These are phyloP conservation scores for Dorcoceras hygrometricum DNA, from an alignment of 257 asterid genomes.

Conservation along the genomic window DNA sequence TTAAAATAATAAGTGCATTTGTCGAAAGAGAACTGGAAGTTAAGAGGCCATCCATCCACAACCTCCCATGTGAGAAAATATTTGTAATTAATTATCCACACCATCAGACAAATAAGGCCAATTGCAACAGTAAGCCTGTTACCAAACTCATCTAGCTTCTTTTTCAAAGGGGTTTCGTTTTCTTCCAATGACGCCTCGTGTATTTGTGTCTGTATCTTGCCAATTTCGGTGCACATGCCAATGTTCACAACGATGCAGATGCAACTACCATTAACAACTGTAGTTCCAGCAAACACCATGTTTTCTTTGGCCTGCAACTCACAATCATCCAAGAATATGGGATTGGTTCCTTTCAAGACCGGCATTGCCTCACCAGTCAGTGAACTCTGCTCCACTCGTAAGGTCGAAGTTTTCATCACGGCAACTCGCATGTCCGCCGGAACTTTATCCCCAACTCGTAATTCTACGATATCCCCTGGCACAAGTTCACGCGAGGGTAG, in stretches of 20 bases:
- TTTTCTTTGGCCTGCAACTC: conserved; percentile 64
- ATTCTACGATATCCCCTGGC: conserved; percentile 69
- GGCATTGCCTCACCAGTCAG: conserved; percentile 71
- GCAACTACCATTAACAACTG: conserved; percentile 63
- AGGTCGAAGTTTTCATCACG: conserved; percentile 44
- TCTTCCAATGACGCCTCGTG: conserved; percentile 68
- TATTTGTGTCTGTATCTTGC: conserved; percentile 57
- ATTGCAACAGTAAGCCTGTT: conserved; percentile 53
- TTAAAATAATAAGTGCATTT: conserved; percentile 71
- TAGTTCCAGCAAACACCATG: conserved; percentile 77
- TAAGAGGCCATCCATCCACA: conserved; percentile 53
- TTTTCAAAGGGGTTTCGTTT: conserved; percentile 59
- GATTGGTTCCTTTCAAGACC: conserved; percentile 40
- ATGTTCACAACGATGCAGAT: conserved; percentile 45
- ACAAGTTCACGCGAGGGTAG: conserved; percentile 67
- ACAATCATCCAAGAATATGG: conserved; percentile 46
- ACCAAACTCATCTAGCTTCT: conserved; percentile 72
- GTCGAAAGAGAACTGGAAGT: conserved; percentile 53
- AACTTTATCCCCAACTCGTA: conserved; percentile 66
- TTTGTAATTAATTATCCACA: conserved; percentile 62
- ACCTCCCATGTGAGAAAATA: conserved; percentile 61
- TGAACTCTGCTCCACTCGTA: conserved; percentile 69
- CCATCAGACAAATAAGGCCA: conserved; percentile 53
- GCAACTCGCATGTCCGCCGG: conserved; percentile 75
- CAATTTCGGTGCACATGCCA: conserved; percentile 68